phyloP scores from a whole-genome alignment of 306 rosid species.

The Cucurbita maxima region DNA sequence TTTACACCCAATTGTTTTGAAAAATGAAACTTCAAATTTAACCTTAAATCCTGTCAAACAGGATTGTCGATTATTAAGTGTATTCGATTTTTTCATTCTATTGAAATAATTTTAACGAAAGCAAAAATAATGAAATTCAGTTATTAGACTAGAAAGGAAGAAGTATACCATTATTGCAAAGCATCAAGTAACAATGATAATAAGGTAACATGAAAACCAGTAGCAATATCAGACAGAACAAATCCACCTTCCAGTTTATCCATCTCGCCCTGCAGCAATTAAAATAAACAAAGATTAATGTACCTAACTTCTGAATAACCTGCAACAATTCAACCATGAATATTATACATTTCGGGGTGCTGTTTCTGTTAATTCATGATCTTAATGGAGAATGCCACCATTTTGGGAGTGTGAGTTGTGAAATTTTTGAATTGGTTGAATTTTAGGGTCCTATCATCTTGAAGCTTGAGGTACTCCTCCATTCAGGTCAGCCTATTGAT shows the following conservation, averaged over 20 bases:
- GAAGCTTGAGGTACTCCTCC: not conserved
- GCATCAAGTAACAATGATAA: constrained; percentile 90
- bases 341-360: not conserved
- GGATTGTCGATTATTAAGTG: not conserved
- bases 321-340: not conserved
- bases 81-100: not conserved
- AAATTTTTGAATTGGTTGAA: not conserved
- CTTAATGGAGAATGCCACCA: not conserved
- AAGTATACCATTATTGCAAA: constrained; percentile 41
- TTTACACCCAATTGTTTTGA: too few species aligned
- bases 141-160: not conserved
- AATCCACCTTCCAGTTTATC: constrained; percentile 84
- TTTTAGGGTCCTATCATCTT: not conserved
- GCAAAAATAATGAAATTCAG: not conserved
- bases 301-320: not conserved
- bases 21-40: not conserved
- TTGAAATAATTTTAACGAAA: not conserved
- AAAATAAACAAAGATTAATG: not conserved
- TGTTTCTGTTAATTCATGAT: not conserved
- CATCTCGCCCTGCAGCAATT: constrained; percentile 49
- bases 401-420: not conserved
- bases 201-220: constrained; percentile 81
- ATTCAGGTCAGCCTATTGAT: not conserved
- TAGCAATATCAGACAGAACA: constrained; percentile 65
- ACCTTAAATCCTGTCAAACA: not conserved